phyloP scores from a whole-genome alignment of 495 filamentous ascomycete species.

The Cairneyella variabilis region DNA sequence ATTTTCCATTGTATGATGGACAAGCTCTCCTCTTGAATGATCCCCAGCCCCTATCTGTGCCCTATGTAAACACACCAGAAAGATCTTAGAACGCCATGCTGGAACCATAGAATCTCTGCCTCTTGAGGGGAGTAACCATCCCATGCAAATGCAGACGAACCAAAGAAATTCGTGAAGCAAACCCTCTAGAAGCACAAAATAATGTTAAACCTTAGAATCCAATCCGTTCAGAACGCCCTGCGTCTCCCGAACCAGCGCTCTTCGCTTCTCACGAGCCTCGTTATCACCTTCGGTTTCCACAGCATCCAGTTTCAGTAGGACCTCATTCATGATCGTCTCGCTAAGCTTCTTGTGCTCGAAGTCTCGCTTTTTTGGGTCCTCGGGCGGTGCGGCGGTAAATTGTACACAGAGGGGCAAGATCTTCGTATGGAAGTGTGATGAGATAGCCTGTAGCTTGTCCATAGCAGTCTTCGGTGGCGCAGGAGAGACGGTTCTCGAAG shows the following conservation, averaged over 20 bases:
- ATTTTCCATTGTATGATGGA: no score
- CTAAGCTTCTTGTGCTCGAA: conserved; percentile 77
- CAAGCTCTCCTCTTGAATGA: no score
- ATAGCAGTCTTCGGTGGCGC: conserved; percentile 44
- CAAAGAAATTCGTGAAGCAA: conserved; percentile 17
- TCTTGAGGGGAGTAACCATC: conserved; percentile 2
- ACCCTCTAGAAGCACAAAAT: background rate
- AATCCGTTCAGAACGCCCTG: conserved; percentile 61
- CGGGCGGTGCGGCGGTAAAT: conserved; percentile 63
- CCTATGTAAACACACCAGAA: no score
- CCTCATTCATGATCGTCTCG: conserved; percentile 80
- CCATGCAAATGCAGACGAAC: background rate
- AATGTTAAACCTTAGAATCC: conserved; percentile 38
- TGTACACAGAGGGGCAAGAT: conserved; percentile 63
- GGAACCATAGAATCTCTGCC: background rate
- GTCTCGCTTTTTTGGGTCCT: conserved; percentile 63
- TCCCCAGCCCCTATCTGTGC: no score
- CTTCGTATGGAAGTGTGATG: conserved; percentile 59
- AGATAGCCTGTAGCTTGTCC: conserved; percentile 70
- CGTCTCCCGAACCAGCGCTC: conserved; percentile 71
- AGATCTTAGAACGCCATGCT: conserved; percentile 11
- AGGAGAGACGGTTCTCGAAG: conserved; percentile 29
- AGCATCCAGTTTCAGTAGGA: conserved; percentile 80
- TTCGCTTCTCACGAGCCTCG: conserved; percentile 60
- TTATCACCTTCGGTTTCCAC: conserved; percentile 70